Evolutionary conservation across 345 rosid species (phyloP).

Genomic region (Turnera subulata): DNA sequence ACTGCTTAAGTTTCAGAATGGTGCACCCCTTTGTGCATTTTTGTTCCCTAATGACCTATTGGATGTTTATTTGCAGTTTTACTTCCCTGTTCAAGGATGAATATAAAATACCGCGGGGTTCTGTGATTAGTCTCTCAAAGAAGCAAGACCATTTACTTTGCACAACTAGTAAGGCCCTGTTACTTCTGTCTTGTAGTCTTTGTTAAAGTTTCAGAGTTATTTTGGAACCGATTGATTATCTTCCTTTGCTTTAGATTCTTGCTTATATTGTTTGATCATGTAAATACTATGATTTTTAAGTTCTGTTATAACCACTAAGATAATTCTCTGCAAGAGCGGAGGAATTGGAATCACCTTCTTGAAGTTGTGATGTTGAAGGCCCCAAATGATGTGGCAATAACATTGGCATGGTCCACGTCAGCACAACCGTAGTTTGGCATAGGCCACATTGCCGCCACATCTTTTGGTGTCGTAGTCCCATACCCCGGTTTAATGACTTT

Average conservation of each 20-base stretch:
- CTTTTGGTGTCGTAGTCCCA: too few species aligned
- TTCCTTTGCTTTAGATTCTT: too few species aligned
- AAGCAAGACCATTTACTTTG: conserved; percentile 59
- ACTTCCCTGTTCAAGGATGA: conserved; percentile 90
- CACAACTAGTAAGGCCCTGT: conserved; percentile 52
- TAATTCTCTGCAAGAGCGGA: not conserved
- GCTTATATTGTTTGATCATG: not conserved
- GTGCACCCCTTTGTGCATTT: conserved; percentile 5
- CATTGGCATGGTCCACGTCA: too few species aligned
- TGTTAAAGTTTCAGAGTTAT: not conserved
- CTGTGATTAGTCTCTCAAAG: conserved; percentile 65
- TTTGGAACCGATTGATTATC: too few species aligned
- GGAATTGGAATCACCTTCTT: too few species aligned
- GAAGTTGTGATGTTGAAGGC: too few species aligned
- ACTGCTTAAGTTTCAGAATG: too few species aligned
- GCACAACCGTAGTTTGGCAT: too few species aligned
- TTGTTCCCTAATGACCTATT: not conserved
- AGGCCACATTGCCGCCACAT: too few species aligned
- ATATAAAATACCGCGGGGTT: conserved; percentile 70
- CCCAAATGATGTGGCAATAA: too few species aligned
- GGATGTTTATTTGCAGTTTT: conserved; percentile 43
- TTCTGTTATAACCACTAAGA: not conserved
- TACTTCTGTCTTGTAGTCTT: conserved; percentile 1
- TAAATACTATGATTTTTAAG: not conserved
- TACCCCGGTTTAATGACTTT: too few species aligned